phyloP scores from a whole-genome alignment of 306 rosid genomes.

The Ziziphus jujuba region DNA sequence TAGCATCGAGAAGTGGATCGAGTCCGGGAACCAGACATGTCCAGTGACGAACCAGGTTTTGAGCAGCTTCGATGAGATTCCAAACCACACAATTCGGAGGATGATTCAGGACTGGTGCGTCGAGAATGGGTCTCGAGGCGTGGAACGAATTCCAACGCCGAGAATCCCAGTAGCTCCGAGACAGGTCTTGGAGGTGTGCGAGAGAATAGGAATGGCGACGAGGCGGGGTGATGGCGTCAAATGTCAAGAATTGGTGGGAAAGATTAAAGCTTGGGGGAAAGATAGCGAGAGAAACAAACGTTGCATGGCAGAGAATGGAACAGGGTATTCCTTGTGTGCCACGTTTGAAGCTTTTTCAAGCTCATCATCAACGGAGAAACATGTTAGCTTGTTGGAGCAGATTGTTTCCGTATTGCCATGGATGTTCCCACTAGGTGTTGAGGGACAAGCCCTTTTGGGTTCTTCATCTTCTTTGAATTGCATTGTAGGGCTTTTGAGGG shows the following conservation, averaged over 20 bases:
- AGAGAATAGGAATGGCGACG: slow-evolving; percentile 33
- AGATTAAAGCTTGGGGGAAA: slow-evolving; percentile 63
- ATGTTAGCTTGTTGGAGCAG: slow-evolving; percentile 43
- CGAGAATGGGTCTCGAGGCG: slow-evolving; percentile 52
- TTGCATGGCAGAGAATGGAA: slow-evolving; percentile 44
- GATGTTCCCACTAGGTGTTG: slow-evolving; percentile 46
- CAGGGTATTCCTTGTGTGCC: slow-evolving; percentile 37
- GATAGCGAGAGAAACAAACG: slow-evolving; percentile 81
- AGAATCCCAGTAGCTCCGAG: slow-evolving; percentile 53
- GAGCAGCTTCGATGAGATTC: slow-evolving; percentile 51
- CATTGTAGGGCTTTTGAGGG: slow-evolving; percentile 49
- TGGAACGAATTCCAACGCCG: slow-evolving; percentile 85
- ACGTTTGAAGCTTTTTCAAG: slow-evolving; percentile 50
- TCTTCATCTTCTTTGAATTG: slow-evolving; percentile 41
- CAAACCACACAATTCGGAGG: slow-evolving; percentile 65
- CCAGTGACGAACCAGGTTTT: slow-evolving; percentile 66
- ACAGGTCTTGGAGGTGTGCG: slow-evolving; percentile 47
- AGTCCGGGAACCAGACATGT: slow-evolving; percentile 61
- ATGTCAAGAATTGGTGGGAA: slow-evolving; percentile 51
- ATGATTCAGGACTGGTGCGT: slow-evolving; percentile 95
- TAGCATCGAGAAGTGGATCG: slow-evolving; percentile 85
- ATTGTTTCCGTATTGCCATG: slow-evolving; percentile 52
- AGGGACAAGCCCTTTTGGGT: slow-evolving; percentile 43
- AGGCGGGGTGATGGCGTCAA: slow-evolving; percentile 36
- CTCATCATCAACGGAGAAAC: slow-evolving; percentile 31